A percentile compares a stretch with the other conserved stretches of the same genome.
phyloP scores from a whole-genome alignment of 768 basidiomycete genomes.

The Auriscalpium vulgare region DNA sequence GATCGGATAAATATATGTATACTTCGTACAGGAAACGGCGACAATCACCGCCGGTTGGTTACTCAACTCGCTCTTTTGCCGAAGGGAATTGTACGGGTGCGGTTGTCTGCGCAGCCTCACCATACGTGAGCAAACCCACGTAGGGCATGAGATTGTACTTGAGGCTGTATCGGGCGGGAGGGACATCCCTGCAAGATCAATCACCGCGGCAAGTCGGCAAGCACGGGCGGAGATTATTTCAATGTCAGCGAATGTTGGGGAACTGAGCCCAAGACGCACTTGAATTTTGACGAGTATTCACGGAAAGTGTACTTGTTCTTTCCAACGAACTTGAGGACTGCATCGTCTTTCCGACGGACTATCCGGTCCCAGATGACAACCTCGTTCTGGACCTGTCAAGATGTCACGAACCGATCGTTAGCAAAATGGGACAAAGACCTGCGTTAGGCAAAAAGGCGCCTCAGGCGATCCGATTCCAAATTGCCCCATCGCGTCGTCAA shows the following conservation, averaged over 20 bases:
- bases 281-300: slow-evolving; percentile 66
- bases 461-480: too few species aligned
- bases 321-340: slow-evolving; percentile 51
- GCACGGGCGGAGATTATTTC: background rate
- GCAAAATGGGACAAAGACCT: background rate
- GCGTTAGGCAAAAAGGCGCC: background rate
- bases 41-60: background rate
- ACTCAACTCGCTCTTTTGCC: slow-evolving; percentile 14
- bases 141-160: slow-evolving; percentile 91
- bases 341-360: slow-evolving; percentile 71
- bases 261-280: slow-evolving; percentile 38
- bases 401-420: background rate
- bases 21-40: background rate
- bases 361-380: slow-evolving; percentile 93
- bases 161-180: slow-evolving; percentile 61
- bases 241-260: slow-evolving; percentile 11
- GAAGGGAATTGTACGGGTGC: slow-evolving; percentile 28
- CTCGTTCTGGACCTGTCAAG: slow-evolving; percentile 52
- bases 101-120: slow-evolving; percentile 51
- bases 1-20: too few species aligned
- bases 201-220: slow-evolving; percentile 14
- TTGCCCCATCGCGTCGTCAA: too few species aligned
- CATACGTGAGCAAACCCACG: slow-evolving; percentile 72
- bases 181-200: slow-evolving; percentile 42
- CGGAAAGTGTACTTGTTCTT: slow-evolving; percentile 84